phyloP scores from a whole-genome alignment of 768 basidiomycete species.

The Termitomyces sp. region DNA sequence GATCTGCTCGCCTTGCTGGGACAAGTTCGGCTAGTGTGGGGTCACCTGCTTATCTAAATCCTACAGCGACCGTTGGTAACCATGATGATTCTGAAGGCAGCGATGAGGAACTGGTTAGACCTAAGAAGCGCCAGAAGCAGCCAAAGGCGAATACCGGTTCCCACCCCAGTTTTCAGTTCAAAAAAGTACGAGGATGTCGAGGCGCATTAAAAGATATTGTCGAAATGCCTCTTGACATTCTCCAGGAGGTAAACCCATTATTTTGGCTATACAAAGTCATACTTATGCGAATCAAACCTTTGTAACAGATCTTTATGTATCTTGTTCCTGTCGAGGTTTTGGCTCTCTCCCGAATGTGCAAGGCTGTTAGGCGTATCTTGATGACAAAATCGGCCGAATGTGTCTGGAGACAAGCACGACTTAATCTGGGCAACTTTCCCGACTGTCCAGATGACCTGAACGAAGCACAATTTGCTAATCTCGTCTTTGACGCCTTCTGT shows the following conservation, averaged over 20 bases:
- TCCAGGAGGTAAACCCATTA: conserved; percentile 19
- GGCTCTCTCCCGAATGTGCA: conserved; percentile 29
- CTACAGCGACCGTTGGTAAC: neutral
- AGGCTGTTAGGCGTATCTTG: conserved; percentile 21
- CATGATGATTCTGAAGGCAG: neutral
- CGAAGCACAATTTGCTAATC: neutral
- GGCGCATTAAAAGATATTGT: conserved; percentile 11
- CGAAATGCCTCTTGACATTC: conserved; percentile 26
- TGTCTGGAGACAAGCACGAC: conserved; percentile 7
- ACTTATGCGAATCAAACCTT: neutral
- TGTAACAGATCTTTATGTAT: conserved; percentile 28
- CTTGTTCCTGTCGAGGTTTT: conserved; percentile 34
- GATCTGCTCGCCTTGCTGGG: neutral
- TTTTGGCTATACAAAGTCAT: no score
- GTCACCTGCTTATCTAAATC: neutral
- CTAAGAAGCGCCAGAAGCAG: neutral
- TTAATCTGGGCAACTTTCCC: conserved; percentile 5
- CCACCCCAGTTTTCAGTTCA: neutral
- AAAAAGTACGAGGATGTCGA: conserved; percentile 10
- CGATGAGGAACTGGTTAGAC: neutral
- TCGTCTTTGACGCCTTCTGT: conserved; percentile 1
- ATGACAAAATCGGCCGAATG: conserved; percentile 10
- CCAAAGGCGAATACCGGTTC: neutral
- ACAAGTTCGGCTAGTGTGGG: neutral
- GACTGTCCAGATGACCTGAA: conserved; percentile 7